phyloP scores from a whole-genome alignment of 2,329 filamentous ascomycete genomes.

The Stagonosporopsis vannaccii region DNA sequence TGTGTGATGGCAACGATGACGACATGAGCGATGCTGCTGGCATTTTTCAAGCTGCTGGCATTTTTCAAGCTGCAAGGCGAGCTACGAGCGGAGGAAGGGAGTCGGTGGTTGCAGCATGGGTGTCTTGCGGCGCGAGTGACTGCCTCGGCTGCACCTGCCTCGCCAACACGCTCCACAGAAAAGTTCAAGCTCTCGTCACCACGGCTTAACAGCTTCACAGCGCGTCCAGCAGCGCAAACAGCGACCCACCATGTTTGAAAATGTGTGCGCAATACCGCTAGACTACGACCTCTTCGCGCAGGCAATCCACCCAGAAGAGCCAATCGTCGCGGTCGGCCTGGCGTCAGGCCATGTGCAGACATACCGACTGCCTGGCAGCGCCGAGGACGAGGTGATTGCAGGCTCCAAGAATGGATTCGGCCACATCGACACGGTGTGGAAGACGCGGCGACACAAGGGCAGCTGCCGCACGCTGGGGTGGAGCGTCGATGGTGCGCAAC shows the following conservation, averaged over 20 bases:
- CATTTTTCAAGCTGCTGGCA: no score
- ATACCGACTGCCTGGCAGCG: conserved; percentile 72
- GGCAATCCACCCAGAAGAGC: conserved; percentile 82
- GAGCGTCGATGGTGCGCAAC: conserved; percentile 75
- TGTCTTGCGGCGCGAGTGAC: no score
- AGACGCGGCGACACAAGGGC: conserved; percentile 88
- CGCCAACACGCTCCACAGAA: neutral
- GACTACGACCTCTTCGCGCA: conserved; percentile 87
- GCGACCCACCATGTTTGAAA: conserved; percentile 76
- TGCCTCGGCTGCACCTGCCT: neutral
- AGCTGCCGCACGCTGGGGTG: conserved; percentile 87
- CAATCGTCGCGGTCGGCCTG: conserved; percentile 85
- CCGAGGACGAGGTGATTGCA: conserved; percentile 59
- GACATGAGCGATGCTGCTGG: no score
- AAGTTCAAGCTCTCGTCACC: neutral
- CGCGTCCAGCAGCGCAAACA: conserved; percentile 9
- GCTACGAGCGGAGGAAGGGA: no score
- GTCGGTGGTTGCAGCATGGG: no score
- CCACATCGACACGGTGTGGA: conserved; percentile 83
- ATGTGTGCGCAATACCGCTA: conserved; percentile 87
- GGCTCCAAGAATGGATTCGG: conserved; percentile 69
- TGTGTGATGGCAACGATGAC: no score
- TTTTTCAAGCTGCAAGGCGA: no score
- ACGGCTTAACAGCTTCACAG: neutral
- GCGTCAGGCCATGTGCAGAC: conserved; percentile 85